phyloP scores from a whole-genome alignment of 208 protist species.

The Leishmania arabica region DNA sequence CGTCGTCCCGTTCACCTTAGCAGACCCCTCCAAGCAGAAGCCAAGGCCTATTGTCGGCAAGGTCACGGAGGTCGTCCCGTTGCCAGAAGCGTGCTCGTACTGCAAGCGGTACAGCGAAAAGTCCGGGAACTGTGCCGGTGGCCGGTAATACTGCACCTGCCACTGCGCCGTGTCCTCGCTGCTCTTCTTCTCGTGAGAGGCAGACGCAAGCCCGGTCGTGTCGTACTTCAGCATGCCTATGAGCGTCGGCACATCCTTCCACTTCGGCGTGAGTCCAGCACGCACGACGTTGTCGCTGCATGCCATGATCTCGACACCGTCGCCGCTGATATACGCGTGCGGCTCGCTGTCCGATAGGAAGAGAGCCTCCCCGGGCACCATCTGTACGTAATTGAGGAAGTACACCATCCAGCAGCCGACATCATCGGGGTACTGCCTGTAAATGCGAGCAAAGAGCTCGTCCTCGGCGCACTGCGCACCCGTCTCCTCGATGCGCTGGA shows the following conservation, averaged over 20 bases:
- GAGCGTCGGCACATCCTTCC: slow-evolving; percentile 95
- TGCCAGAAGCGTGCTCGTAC: slow-evolving; percentile 44
- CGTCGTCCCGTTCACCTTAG: slow-evolving; percentile 65
- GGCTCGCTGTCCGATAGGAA: slow-evolving; percentile 97
- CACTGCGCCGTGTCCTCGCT: slow-evolving; percentile 41
- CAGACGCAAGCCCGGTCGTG: slow-evolving; percentile 63
- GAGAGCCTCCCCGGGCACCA: slow-evolving; percentile 95
- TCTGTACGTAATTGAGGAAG: slow-evolving; percentile 95
- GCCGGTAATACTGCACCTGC: slow-evolving; percentile 86
- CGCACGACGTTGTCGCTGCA: slow-evolving; percentile 98
- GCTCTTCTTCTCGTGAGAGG: slow-evolving; percentile 45
- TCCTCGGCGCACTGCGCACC: slow-evolving; percentile 61
- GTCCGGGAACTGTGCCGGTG: slow-evolving; percentile 78
- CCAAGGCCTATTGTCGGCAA: slow-evolving; percentile 88
- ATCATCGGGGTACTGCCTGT: slow-evolving; percentile 96
- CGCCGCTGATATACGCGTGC: slow-evolving; percentile 97
- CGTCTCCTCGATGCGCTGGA: slow-evolving; percentile 38
- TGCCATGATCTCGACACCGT: slow-evolving; percentile 98
- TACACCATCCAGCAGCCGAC: slow-evolving; percentile 98
- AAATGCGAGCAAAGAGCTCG: slow-evolving; percentile 79
- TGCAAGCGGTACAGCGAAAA: slow-evolving; percentile 85
- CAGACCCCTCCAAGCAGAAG: slow-evolving; percentile 76
- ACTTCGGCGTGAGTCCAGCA: slow-evolving; percentile 97
- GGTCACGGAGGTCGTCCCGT: slow-evolving; percentile 37
- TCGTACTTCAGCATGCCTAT: slow-evolving; percentile 93